Evolutionary conservation across 176 grass and related monocot genomes (phyloP), one percentile per base, ranked within the genome.

Genomic region (Echinochloa phyllopogon): DNA sequence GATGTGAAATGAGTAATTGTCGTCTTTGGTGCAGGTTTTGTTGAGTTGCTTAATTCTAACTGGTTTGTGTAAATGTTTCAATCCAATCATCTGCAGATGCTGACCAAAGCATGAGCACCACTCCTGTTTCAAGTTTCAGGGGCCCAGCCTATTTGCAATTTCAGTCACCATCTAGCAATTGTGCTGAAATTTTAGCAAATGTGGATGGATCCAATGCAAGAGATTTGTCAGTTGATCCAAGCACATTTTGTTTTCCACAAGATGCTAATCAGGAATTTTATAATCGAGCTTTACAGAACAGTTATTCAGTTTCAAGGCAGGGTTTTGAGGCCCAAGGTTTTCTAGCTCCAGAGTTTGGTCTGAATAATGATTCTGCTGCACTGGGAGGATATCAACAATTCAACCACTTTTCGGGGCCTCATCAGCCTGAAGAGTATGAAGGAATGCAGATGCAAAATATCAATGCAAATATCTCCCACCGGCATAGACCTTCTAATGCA

Each of bases 241-340:
- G 51, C 41, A 39, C 80, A 79, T 83, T 79, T 79, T 53, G 17
- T 75, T 78, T 87, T 80, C n/a, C 68, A 53, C 80, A 87, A 79
- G 75, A 84, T 80, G 75, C 67, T 75, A 87, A 69, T 83, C 74
- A 87, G 68, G 84, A 84, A 74, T 80, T 83, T 50, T 87, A 58
- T 29, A 61, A 67, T 60, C 68, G 23, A 73, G 89, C 74, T 75
- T 87, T 74, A n/a, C 84, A 84, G 59, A 74, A 79, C n/a, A 8
- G 51, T 38, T 69, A 78, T 79, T 67, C 84, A 84, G 80, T 53
- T 87, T 44, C 74, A 24, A 79, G 24, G 33, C 84, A 74, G n/a
- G 60, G 24, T 64, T 79, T 87, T 74, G 58, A 65, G 83, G 74
- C 63, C 15, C 85, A 79, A 90, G 51, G 67, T 43, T 41, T 51